phyloP scores from a whole-genome alignment of 1,284 basidiomycete species.

The Somion occarium region DNA sequence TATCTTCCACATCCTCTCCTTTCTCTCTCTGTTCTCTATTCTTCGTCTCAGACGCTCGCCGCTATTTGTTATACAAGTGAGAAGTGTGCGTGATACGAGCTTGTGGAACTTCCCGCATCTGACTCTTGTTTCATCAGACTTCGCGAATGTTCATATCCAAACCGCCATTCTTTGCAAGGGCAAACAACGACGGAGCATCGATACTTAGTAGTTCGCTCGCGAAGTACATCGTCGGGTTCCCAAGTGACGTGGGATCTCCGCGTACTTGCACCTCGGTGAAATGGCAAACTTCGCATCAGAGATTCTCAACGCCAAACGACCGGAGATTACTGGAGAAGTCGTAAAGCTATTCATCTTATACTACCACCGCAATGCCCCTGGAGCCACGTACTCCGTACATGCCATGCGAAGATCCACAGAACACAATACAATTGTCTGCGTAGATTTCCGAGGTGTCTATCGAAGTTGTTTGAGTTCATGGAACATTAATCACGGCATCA shows the following conservation, averaged over 20 bases:
- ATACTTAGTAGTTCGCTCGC: no score
- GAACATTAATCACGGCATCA: background rate
- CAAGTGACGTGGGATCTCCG: slow-evolving; percentile 2
- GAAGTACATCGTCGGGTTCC: no score
- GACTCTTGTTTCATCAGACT: no score
- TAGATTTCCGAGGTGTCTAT: background rate
- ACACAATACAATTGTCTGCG: background rate
- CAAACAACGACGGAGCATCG: no score
- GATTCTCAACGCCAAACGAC: background rate
- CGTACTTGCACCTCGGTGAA: background rate
- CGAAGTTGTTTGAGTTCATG: background rate
- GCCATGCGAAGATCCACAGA: background rate
- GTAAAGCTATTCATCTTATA: background rate
- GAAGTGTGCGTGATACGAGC: no score
- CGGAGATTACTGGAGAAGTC: background rate
- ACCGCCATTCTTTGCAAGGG: no score
- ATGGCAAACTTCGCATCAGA: background rate
- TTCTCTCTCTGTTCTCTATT: no score
- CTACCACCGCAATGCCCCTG: background rate
- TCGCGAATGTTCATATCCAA: no score
- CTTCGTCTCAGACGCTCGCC: no score
- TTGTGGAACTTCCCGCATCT: no score
- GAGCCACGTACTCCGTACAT: background rate
- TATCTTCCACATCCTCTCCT: no score
- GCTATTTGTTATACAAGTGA: no score